Percentiles rank a stretch among this genome's conserved stretches.
These are phyloP conservation scores for Tuber brumale DNA, from an alignment of 495 filamentous ascomycete genomes.

Conservation along the genomic window DNA sequence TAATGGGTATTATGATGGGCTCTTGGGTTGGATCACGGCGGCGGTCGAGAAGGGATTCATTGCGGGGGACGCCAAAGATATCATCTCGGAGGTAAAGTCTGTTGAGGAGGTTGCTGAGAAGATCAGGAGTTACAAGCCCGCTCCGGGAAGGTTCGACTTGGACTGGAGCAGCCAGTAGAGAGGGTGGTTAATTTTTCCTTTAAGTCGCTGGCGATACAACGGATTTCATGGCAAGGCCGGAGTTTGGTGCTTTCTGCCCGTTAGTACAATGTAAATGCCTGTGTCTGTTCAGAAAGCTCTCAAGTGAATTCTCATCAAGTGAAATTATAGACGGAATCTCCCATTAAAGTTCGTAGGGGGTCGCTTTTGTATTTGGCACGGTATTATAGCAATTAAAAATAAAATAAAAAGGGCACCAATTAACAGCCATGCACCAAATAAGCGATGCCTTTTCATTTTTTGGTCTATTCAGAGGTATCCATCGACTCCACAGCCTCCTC, in stretches of 20 bases:
- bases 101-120: constrained; percentile 64
- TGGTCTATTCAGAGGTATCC: constrained; percentile 70
- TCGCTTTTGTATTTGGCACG: not conserved
- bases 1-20: constrained; percentile 82
- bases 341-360: not conserved
- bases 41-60: constrained; percentile 75
- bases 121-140: constrained; percentile 67
- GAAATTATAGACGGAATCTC: not conserved
- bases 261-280: not conserved
- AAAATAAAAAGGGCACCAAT: not conserved
- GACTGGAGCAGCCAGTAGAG: constrained; percentile 63
- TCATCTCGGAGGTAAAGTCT: constrained; percentile 67
- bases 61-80: constrained; percentile 56
- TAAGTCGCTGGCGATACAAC: not conserved
- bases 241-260: not conserved
- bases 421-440: not conserved
- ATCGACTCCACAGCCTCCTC: constrained; percentile 52
- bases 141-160: constrained; percentile 66
- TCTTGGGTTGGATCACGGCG: constrained; percentile 73
- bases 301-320: not conserved
- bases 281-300: not conserved
- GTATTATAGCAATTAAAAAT: not conserved
- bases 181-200: not conserved
- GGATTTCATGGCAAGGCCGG: not conserved
- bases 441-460: constrained; percentile 3